phyloP scores from a whole-genome alignment of 75 land plant genomes.

The Pinus tabuliformis region DNA sequence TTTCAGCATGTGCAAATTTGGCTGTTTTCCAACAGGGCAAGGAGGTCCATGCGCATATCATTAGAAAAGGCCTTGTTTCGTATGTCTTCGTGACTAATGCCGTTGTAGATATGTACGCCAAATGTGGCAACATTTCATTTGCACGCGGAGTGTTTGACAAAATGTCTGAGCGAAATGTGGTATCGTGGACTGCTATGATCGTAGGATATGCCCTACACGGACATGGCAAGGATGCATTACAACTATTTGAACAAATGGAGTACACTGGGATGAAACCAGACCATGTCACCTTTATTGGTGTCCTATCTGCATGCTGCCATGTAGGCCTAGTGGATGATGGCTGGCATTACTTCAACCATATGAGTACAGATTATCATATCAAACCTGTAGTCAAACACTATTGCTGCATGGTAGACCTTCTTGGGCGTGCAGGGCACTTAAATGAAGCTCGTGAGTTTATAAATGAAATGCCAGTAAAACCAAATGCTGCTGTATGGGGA shows the following conservation, averaged over 20 bases:
- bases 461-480: conserved; percentile 22
- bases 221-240: conserved; percentile 9
- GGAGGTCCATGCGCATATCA: neutral
- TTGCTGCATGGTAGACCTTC: conserved; percentile 20
- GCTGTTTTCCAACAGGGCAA: conserved; percentile 14
- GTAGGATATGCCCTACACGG: conserved; percentile 20
- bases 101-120: conserved; percentile 20
- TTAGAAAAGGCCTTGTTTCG: conserved; percentile 5
- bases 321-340: conserved; percentile 9
- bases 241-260: conserved; percentile 13
- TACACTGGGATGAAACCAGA: conserved; percentile 6
- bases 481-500: conserved; percentile 17
- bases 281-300: conserved; percentile 13
- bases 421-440: conserved; percentile 11
- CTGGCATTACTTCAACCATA: conserved; percentile 7
- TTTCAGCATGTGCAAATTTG: conserved; percentile 14
- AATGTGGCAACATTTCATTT: conserved; percentile 10
- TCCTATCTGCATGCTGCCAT: conserved; percentile 21
- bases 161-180: conserved; percentile 9
- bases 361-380: conserved; percentile 12
- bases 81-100: conserved; percentile 10
- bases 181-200: conserved; percentile 20
- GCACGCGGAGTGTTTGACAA: conserved; percentile 19
- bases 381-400: conserved; percentile 18
- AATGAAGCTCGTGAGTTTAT: conserved; percentile 16